Conservation (phyloP, 2,329 filamentous ascomycete species). For the Penicillium capsulatum region DNA sequence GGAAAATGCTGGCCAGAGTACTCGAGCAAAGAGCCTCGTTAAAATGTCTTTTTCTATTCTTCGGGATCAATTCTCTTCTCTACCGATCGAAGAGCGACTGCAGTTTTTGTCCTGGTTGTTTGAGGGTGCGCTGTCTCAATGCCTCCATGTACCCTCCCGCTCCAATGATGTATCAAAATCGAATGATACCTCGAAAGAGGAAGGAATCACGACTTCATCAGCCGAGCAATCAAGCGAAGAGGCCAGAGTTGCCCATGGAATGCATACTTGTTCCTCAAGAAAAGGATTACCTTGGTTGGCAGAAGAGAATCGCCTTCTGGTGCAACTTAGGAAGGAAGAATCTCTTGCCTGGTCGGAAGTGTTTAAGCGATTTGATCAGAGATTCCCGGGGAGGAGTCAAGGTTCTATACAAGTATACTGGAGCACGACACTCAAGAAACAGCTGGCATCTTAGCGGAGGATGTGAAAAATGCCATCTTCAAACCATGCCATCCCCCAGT, state of each 20-base stretch:
- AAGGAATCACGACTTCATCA: constrained; percentile 1
- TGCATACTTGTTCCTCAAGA: background rate
- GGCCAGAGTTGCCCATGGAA: background rate
- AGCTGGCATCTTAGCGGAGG: too few relatives aligned
- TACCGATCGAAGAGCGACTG: constrained; percentile 7
- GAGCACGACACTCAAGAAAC: background rate
- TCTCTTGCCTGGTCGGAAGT: constrained; percentile 1
- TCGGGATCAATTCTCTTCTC: constrained; percentile 7
- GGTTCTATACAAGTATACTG: background rate
- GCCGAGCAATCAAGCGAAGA: background rate
- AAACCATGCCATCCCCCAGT: constrained; percentile 2
- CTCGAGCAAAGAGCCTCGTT: constrained; percentile 2
- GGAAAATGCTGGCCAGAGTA: constrained; percentile 1
- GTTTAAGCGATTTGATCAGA: constrained; percentile 1
- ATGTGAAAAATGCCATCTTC: constrained; percentile 1
- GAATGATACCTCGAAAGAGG: background rate
- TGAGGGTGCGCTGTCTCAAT: constrained; percentile 6
- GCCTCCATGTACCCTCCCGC: background rate
- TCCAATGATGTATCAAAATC: constrained; percentile 1
- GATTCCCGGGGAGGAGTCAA: constrained; percentile 1
- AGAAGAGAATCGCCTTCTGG: constrained; percentile 2
- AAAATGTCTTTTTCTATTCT: constrained; percentile 7
- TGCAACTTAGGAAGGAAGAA: constrained; percentile 3
- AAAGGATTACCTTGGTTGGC: background rate
- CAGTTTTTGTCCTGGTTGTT: constrained; percentile 12